Percentiles rank a stretch among this genome's conserved stretches.
Conservation (phyloP, 768 basidiomycete genomes). For the Podaxis sp. region DNA sequence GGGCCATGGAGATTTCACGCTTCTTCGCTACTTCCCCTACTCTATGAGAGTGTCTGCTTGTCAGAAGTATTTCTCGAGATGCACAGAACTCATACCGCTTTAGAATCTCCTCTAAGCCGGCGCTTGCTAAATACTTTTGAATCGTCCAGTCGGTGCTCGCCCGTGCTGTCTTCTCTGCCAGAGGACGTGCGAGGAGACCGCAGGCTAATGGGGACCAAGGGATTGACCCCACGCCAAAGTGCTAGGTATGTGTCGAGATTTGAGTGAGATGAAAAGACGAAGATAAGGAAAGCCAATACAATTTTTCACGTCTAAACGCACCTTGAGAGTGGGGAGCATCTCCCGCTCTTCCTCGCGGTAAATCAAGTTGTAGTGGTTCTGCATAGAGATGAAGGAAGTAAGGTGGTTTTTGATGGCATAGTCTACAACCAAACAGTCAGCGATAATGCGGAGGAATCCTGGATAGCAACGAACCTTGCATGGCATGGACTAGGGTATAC, state of each 20-base stretch:
- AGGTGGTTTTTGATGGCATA: conserved; percentile 60
- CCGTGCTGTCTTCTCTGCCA: conserved; percentile 37
- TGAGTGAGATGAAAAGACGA: background rate
- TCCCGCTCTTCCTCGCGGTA: conserved; percentile 69
- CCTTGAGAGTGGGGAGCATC: conserved; percentile 62
- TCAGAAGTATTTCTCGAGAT: background rate
- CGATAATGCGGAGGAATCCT: background rate
- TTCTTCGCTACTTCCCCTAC: conserved; percentile 58
- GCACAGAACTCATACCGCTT: conserved; percentile 31
- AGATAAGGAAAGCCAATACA: background rate
- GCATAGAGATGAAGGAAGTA: conserved; percentile 68
- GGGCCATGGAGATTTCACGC: conserved; percentile 54
- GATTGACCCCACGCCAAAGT: conserved; percentile 54
- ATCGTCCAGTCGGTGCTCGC: conserved; percentile 36
- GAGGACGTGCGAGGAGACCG: conserved; percentile 47
- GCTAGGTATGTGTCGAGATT: conserved; percentile 27
- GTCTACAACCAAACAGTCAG: conserved; percentile 31
- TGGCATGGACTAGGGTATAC: conserved; percentile 42
- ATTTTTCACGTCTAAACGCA: conserved; percentile 15
- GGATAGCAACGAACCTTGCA: conserved; percentile 47
- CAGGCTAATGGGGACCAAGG: conserved; percentile 61
- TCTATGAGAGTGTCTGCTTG: conserved; percentile 23
- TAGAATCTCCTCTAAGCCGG: conserved; percentile 34
- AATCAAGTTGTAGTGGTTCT: conserved; percentile 61
- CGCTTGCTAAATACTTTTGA: conserved; percentile 23